Evolutionary conservation across 2,329 filamentous ascomycete species (phyloP), one percentile per base, ranked within the genome.

Genomic region (Hypoxylon sp.): DNA sequence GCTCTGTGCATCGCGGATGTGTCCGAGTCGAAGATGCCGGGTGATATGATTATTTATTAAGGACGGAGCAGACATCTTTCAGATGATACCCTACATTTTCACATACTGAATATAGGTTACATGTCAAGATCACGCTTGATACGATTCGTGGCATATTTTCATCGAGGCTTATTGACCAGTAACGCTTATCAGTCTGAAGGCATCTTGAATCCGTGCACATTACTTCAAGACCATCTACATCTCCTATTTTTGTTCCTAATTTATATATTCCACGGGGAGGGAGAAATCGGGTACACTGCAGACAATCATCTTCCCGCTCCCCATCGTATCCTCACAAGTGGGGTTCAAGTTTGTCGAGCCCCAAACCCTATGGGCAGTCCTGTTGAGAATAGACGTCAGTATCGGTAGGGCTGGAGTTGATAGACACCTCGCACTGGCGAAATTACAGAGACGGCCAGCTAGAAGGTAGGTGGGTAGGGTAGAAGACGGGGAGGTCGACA

Each of bases 1-100:
- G 57, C 27, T 17, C 33, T 21, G 9, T 63, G 60, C 29, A 62
- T 62, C 58, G 17, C 40, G 33, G 62, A 63, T 15, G 8, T 60
- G 10, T 43, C 59, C 13, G 29, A 3, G 21, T 26, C 29, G 7
- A 45, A 13, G 23, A n/a, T n/a, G 10, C 13, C 20, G 3, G 42
- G n/a, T 13, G 47, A 48, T 21, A 35, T n/a, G 46, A n/a, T 20
- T 35, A 2, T n/a, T n/a, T n/a, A n/a, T n/a, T 35, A 17, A 15
- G n/a, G 35, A 17, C 3, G 8, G 2, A n/a, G 15, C 3, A 17
- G 11, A 10, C 20, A 40, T 23, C 20, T 2, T 40, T 4, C 18
- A 13, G 10, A 40, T 40, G 35, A 40, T 40, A 20, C 20, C 17
- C 17, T 40, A 11, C 4, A 11, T 21, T 40, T 40, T 40, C 2